Base-by-base conservation (phyloP, 192 early-diverging fungal species). In the Coemansia furcata region DNA sequence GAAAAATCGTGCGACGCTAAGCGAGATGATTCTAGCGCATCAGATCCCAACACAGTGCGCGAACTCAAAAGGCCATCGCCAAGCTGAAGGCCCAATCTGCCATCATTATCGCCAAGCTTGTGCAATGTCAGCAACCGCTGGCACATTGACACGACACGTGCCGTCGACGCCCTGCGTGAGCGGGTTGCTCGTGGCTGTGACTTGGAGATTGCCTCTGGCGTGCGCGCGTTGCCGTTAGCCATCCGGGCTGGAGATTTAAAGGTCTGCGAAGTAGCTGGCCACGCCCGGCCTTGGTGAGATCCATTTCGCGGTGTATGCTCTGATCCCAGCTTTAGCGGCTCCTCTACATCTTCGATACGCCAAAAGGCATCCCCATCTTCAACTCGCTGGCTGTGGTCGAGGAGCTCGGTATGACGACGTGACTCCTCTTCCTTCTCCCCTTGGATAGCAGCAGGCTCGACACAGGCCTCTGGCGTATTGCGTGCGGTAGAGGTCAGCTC, bases 71-170 rank as follows among this genome's bases (percentile, higher is more conserved):
- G 62, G n/a, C 42, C 9, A 32, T 44, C 40, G 58, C 62, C 68
- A n/a, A 55, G 23, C n/a, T 60, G 50, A 5, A 42, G 40, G 3
- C 55, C 21, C 42, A 55, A 12, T 3, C 38, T 35, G 11, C 57
- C 38, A 29, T 38, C 17, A 71, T 52, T 46, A 26, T 65, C 63
- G 21, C 55, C 63, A 42, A 68, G 69, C 33, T 62, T 58, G 50
- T 76, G 62, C 17, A 82, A 71, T 66, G 64, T 61, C 15, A 76
- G 62, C 61, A 82, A 65, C 42, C 70, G 62, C 60, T 82, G 74
- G 62, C 79, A 82, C 58, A 64, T 73, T 17, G 79, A 61, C 47
- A 71, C 43, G 12, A 65, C 71, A 12, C 73, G 70, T 11, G 52
- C 30, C 15, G 67, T 50, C 6, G 70, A 63, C 39, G 65, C 29